Conservation (phyloP, 148 eudicot species). For the Vaccinium vitisidaea region DNA sequence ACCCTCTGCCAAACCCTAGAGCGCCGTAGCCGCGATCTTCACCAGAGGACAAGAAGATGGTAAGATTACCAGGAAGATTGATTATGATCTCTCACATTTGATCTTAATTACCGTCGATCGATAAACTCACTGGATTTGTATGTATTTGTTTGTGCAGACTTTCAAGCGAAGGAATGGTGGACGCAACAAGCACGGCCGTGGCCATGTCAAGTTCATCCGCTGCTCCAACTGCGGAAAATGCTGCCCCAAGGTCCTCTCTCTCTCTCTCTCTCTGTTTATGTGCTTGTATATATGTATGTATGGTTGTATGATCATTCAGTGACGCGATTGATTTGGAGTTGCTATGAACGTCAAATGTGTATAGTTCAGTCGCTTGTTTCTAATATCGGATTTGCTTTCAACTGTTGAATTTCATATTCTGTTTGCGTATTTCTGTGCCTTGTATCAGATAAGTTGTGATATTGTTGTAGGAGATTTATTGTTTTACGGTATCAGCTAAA, state of each 20-base stretch:
- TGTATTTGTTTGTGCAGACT: slow-evolving; percentile 36
- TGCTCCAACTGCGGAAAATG: slow-evolving; percentile 87
- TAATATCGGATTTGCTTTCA: neutral
- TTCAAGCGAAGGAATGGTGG: slow-evolving; percentile 83
- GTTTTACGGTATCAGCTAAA: neutral
- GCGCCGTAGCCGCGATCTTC: neutral
- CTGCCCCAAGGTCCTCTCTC: slow-evolving; percentile 64
- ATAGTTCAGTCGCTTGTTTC: neutral
- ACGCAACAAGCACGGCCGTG: slow-evolving; percentile 87
- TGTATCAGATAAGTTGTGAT: too few species aligned
- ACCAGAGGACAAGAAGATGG: slow-evolving; percentile 1
- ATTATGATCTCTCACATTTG: neutral
- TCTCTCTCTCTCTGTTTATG: neutral
- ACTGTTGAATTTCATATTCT: neutral
- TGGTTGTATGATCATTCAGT: neutral
- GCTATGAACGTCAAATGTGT: too few species aligned
- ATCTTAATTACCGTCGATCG: neutral
- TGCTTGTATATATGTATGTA: neutral
- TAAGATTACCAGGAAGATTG: neutral
- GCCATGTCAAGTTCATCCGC: slow-evolving; percentile 71
- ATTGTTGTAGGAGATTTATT: neutral
- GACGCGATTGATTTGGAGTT: neutral
- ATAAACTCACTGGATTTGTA: neutral
- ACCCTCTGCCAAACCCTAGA: neutral
- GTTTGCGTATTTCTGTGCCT: neutral